Evolutionary conservation across 345 rosid genomes (phyloP).

Genomic region (Pistacia integerrima): DNA sequence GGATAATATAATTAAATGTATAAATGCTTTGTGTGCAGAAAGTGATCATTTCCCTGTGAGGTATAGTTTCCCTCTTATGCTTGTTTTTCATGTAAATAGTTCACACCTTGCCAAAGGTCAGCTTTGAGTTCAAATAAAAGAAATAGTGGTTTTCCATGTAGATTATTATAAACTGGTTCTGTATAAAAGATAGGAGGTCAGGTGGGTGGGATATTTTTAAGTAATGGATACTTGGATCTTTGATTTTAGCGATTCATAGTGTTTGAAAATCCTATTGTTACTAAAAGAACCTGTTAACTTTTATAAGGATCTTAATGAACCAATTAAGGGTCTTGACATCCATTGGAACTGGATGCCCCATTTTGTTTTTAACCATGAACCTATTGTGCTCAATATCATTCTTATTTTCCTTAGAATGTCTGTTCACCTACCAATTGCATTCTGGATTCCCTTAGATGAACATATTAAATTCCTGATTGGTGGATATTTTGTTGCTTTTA

Average conservation of each 20-base stretch:
- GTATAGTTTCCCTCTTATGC: background rate
- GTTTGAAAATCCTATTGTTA: background rate
- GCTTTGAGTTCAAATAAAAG: background rate
- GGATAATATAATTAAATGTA: background rate
- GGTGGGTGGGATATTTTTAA: background rate
- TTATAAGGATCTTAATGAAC: background rate
- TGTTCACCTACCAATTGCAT: background rate
- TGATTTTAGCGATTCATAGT: background rate
- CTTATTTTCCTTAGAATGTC: too few species aligned
- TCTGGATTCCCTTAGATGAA: background rate
- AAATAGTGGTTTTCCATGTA: background rate
- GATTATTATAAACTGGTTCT: too few species aligned
- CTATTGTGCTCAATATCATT: background rate
- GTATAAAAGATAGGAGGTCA: background rate
- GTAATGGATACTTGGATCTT: background rate
- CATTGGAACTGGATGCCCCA: background rate
- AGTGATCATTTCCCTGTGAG: background rate
- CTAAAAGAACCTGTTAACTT: background rate
- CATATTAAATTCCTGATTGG: too few species aligned
- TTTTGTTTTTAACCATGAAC: too few species aligned
- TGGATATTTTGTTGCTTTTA: background rate
- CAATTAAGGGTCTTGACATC: background rate
- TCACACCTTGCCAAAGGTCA: background rate
- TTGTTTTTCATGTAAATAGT: background rate
- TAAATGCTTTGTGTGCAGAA: background rate